These are phyloP conservation scores for Suillus discolor DNA, from an alignment of 768 basidiomycete species.

Conservation along the genomic window DNA sequence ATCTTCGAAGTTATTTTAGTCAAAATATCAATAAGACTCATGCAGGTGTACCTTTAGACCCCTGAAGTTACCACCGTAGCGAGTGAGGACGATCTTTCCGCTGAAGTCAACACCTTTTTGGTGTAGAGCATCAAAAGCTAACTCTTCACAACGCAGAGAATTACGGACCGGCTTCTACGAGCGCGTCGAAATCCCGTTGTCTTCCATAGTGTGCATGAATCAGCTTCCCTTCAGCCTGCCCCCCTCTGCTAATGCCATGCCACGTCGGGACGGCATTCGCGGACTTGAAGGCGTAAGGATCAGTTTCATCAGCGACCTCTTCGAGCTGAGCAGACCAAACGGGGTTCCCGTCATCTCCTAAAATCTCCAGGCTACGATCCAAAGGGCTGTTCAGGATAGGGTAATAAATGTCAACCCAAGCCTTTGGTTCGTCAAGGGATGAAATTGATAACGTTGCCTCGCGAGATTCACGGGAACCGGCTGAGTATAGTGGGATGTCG, in stretches of 20 bases:
- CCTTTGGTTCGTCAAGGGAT: conserved; percentile 41
- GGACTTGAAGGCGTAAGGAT: conserved; percentile 61
- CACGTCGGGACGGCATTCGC: conserved; percentile 62
- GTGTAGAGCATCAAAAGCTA: neutral
- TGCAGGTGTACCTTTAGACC: conserved; percentile 56
- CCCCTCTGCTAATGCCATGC: conserved; percentile 71
- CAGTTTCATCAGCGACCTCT: conserved; percentile 66
- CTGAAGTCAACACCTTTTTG: conserved; percentile 56
- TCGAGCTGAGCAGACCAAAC: conserved; percentile 64
- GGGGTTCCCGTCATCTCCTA: conserved; percentile 50
- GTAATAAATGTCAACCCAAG: conserved; percentile 75
- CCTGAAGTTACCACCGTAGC: conserved; percentile 65
- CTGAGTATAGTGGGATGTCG: conserved; percentile 50
- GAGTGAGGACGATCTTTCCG: conserved; percentile 59
- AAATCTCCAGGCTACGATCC: conserved; percentile 54
- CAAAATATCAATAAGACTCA: conserved; percentile 7
- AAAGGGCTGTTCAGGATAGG: conserved; percentile 73
- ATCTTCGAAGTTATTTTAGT: conserved; percentile 36
- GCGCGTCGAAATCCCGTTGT: conserved; percentile 63
- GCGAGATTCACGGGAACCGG: conserved; percentile 57
- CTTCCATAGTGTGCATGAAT: conserved; percentile 62
- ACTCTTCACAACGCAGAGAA: too few relatives aligned
- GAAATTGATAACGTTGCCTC: conserved; percentile 53
- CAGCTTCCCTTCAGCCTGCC: conserved; percentile 62
- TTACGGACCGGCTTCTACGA: conserved; percentile 48